Conservation (phyloP, 805 yeast species). For the Wickerhamomyces chambardii region DNA sequence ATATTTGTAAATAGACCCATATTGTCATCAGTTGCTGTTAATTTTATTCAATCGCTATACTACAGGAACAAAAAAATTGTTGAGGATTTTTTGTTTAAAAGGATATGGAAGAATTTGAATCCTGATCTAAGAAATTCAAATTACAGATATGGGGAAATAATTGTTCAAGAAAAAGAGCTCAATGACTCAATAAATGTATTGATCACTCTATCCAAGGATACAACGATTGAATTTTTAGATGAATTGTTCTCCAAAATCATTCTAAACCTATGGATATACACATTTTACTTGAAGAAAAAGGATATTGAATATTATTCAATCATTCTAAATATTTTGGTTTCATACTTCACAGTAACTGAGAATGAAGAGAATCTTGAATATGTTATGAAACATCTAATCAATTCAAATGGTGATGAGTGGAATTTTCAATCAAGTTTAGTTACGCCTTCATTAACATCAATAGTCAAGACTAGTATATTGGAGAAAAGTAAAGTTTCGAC, state of each 20-base stretch:
- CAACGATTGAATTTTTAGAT: constrained; percentile 23
- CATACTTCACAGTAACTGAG: constrained; percentile 21
- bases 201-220: constrained; percentile 47
- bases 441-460: constrained; percentile 26
- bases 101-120: constrained; percentile 34
- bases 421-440: constrained; percentile 20
- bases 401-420: constrained; percentile 25
- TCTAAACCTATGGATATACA: constrained; percentile 26
- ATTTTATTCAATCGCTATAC: constrained; percentile 44
- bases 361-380: constrained; percentile 16
- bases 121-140: constrained; percentile 21
- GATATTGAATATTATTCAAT: constrained; percentile 20
- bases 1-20: constrained; percentile 53
- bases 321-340: constrained; percentile 21
- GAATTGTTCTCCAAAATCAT: constrained; percentile 21
- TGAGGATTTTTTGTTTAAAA: constrained; percentile 48
- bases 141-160: constrained; percentile 14
- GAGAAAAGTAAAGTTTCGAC: constrained; percentile 4
- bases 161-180: constrained; percentile 37
- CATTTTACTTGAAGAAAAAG: constrained; percentile 22
- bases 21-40: constrained; percentile 45
- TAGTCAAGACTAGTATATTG: constrained; percentile 11
- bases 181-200: constrained; percentile 59
- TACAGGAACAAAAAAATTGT: constrained; percentile 38
- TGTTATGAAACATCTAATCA: constrained; percentile 21